Base-by-base conservation (phyloP, 78 protist genomes). In the Speleostelium caveatum region DNA sequence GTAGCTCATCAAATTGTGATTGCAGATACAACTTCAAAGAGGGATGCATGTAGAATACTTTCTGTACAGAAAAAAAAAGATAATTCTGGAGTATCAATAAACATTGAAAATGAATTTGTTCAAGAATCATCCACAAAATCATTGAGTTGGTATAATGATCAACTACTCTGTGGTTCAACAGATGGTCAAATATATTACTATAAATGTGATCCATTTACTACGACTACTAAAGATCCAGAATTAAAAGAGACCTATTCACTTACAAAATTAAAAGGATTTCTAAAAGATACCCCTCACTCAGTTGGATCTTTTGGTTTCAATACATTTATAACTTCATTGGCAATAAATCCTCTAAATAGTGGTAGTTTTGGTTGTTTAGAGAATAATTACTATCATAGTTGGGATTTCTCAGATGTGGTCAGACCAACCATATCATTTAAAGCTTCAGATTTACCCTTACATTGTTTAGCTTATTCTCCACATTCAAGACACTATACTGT, bases 381-480 rank as follows among this genome's bases (percentile, higher is more conserved):
- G 49, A 83, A 83, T 51, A 67, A 83, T 17, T 69, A 73, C 7
- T 83, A 56, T 41, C 91, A 83, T 55, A 69, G 56, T 8, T 83
- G 91, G 91, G 91, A 83, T 69, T 67, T 83, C 56, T 38, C 77
- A 1, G 75, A 83, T 61, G 78, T 79, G 2, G 91, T 83, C 10
- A 39, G 75, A 45, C 91, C 91, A 10, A 69, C 75, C 51, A 74
- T 83, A 21, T 38, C 79, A 7, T 83, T 41, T 45, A 45, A 63
- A 55, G 91, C 63, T 4, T 69, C 79, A 1, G 91, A 83, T 14
- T 41, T 38, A 39, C 71, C 69, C 3, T 17, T 83, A 2, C 35
- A 83, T 42, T 35, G 51, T 39, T 28, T 63, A 17, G 8, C 41
- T 12, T 83, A 75, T 74, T 83, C 91, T 30, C 77, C 80, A 59